These are phyloP conservation scores for Globisporangium sylvaticum DNA, from an alignment of 352 stramenopile species.

Conservation along the genomic window DNA sequence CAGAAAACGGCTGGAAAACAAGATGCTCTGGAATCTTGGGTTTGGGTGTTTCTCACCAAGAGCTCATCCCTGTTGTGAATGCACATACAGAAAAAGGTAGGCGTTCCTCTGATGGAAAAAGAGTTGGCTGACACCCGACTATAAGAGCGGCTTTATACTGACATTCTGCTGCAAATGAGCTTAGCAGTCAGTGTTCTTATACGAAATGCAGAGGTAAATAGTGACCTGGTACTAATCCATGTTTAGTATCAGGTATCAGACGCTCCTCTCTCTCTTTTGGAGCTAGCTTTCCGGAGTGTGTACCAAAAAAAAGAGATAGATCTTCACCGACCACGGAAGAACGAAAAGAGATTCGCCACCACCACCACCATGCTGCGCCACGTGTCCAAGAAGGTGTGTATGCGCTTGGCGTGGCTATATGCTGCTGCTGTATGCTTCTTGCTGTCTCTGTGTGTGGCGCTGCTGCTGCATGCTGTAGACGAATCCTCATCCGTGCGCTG, in stretches of 20 bases:
- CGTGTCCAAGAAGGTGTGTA: constrained; percentile 16
- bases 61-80: constrained; percentile 2
- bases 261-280: not conserved
- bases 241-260: constrained; percentile 15
- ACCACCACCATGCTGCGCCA: constrained; percentile 13
- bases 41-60: not conserved
- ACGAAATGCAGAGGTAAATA: too few species aligned
- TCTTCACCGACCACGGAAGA: not conserved
- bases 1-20: not conserved
- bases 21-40: not conserved
- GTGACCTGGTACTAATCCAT: constrained; percentile 6
- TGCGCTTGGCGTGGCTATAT: not conserved
- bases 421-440: not conserved
- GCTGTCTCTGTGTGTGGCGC: not conserved
- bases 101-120: not conserved
- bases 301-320: not conserved
- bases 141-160: too few species aligned
- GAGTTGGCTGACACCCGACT: too few species aligned
- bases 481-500: not conserved
- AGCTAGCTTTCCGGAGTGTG: not conserved
- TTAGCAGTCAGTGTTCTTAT: too few species aligned
- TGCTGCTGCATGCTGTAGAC: constrained; percentile 3
- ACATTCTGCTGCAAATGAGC: too few species aligned
- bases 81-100: constrained; percentile 3
- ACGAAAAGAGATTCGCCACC: not conserved